Evolutionary conservation across 768 basidiomycete genomes (phyloP).

Genomic region (Xerocomus spinulosus): DNA sequence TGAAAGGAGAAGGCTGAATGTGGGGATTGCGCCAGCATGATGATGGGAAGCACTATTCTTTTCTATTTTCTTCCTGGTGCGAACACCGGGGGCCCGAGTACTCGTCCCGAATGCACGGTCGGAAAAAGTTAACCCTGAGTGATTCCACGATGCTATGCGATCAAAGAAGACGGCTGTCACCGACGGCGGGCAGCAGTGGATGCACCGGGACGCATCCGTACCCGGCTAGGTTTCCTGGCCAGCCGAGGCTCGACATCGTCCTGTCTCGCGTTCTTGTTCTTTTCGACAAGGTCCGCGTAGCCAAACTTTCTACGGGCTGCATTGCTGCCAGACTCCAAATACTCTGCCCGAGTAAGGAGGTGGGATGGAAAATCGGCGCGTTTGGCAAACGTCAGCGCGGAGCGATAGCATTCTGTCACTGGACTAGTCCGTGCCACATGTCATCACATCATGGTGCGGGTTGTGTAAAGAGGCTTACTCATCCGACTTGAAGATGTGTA

Average conservation of each 20-base stretch:
- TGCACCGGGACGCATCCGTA: constrained; percentile 20
- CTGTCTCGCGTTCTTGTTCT: constrained; percentile 16
- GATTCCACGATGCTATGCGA: constrained; percentile 4
- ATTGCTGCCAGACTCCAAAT: constrained; percentile 75
- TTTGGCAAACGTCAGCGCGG: constrained; percentile 55
- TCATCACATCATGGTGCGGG: constrained; percentile 11
- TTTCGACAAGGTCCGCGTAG: constrained; percentile 46
- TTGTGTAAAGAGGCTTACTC: constrained; percentile 52
- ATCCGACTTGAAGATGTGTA: constrained; percentile 64
- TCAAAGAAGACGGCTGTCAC: constrained; percentile 13
- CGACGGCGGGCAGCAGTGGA: constrained; percentile 26
- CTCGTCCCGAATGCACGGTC: constrained; percentile 3
- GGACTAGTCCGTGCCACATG: constrained; percentile 42
- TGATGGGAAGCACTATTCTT: not conserved
- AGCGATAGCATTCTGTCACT: constrained; percentile 58
- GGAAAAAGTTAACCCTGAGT: constrained; percentile 18
- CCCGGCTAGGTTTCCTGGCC: constrained; percentile 26
- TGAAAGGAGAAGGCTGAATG: constrained; percentile 4
- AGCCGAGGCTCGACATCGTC: constrained; percentile 24
- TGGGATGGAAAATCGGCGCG: constrained; percentile 46
- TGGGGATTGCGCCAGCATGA: constrained; percentile 5
- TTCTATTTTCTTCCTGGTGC: not conserved
- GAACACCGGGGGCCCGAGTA: not conserved
- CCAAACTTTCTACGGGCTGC: constrained; percentile 73
- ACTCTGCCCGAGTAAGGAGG: constrained; percentile 76